phyloP scores from a whole-genome alignment of 306 rosid species.

The Vigna reflexopilosa region DNA sequence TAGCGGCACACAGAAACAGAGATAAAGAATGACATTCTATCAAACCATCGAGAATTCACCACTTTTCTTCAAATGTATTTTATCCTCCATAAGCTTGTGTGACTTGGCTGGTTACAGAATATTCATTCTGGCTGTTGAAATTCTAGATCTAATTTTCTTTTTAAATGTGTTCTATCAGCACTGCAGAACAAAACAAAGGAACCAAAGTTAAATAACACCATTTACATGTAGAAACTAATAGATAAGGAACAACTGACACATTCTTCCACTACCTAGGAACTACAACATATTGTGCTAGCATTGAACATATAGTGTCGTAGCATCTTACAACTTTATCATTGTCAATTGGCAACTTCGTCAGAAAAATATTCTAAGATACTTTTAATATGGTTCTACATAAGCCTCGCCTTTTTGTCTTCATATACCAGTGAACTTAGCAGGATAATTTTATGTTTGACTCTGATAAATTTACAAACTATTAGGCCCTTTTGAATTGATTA shows the following conservation, averaged over 20 bases:
- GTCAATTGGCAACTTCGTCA: neutral
- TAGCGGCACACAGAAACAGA: constrained; percentile 28
- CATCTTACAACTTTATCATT: constrained; percentile 7
- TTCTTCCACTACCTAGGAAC: constrained; percentile 22
- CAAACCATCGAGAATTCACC: constrained; percentile 37
- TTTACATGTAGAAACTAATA: constrained; percentile 15
- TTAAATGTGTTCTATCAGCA: constrained; percentile 83
- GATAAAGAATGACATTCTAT: constrained; percentile 21
- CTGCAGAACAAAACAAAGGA: constrained; percentile 53
- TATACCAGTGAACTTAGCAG: neutral
- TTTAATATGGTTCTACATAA: constrained; percentile 11
- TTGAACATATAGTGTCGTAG: neutral
- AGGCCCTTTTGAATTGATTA: constrained; percentile 13
- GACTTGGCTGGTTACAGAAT: constrained; percentile 16
- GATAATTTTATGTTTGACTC: neutral
- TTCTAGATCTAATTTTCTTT: constrained; percentile 88
- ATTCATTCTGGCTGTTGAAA: constrained; percentile 70
- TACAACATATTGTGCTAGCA: constrained; percentile 7
- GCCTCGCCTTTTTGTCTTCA: neutral
- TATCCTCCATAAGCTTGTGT: neutral
- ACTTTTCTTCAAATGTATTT: constrained; percentile 36
- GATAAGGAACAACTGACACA: constrained; percentile 15
- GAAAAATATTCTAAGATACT: neutral
- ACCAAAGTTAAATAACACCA: constrained; percentile 23
- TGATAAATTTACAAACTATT: constrained; percentile 20